Conservation (phyloP, 352 stramenopile genomes). For the Pythium brassicae region DNA sequence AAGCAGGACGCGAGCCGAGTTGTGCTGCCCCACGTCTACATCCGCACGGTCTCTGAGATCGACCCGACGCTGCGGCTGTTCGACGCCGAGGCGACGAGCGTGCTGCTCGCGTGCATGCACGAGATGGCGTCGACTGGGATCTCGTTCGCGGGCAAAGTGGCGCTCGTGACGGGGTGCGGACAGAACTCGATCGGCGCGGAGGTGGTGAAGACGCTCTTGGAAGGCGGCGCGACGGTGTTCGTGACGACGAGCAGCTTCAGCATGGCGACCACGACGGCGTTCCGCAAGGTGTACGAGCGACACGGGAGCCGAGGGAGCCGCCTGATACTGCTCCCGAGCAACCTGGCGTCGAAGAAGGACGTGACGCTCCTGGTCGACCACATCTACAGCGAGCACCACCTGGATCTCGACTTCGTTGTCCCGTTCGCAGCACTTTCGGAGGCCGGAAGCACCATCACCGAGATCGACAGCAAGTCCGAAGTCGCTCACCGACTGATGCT, state of each 20-base stretch:
- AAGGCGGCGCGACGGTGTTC: constrained; percentile 83
- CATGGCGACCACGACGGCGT: constrained; percentile 41
- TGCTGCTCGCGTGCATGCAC: constrained; percentile 76
- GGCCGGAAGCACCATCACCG: constrained; percentile 66
- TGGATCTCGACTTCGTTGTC: constrained; percentile 85
- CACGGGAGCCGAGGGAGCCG: constrained; percentile 76
- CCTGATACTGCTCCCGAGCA: constrained; percentile 81
- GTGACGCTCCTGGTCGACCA: constrained; percentile 64
- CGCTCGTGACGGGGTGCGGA: constrained; percentile 81
- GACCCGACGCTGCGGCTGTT: constrained; percentile 80
- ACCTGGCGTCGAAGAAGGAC: constrained; percentile 80
- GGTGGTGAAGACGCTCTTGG: constrained; percentile 79
- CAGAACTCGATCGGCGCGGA: constrained; percentile 83
- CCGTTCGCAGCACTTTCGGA: constrained; percentile 86
- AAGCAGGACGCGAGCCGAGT: constrained; percentile 69
- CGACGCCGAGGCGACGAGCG: constrained; percentile 75
- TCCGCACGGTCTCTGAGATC: constrained; percentile 67
- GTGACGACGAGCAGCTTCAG: constrained; percentile 82
- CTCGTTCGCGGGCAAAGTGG: constrained; percentile 83
- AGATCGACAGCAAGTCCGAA: constrained; percentile 78
- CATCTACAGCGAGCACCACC: constrained; percentile 78
- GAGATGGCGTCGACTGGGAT: constrained; percentile 82
- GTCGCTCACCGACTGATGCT: constrained; percentile 86
- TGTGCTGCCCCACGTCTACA: constrained; percentile 66
- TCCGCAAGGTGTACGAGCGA: constrained; percentile 83